A percentile compares a stretch with the other conserved stretches of the same genome.
These are phyloP conservation scores for Kwoniella shivajii DNA, from an alignment of 1,284 basidiomycete genomes.

Conservation along the genomic window DNA sequence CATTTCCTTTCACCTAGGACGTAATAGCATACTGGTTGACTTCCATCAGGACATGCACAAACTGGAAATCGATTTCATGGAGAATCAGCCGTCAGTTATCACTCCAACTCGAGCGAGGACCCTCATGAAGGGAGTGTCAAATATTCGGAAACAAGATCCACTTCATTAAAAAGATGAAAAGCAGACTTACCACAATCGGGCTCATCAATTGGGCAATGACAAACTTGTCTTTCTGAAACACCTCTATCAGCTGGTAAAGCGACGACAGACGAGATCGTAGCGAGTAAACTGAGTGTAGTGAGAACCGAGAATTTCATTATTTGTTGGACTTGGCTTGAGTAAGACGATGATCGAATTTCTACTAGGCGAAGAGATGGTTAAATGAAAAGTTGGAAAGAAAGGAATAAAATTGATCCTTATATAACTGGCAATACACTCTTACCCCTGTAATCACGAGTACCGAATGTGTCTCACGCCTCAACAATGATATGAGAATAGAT, in stretches of 20 bases:
- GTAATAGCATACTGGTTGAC: background rate
- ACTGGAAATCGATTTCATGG: no score
- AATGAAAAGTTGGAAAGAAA: no score
- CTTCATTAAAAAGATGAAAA: no score
- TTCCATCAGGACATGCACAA: background rate
- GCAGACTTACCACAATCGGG: background rate
- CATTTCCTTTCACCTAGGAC: background rate
- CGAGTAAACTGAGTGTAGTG: background rate
- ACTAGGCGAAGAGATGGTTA: no score
- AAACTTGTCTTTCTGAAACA: slow-evolving; percentile 1
- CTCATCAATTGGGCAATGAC: slow-evolving; percentile 3
- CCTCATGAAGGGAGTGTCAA: background rate
- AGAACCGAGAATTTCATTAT: background rate
- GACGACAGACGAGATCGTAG: background rate
- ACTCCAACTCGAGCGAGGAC: background rate
- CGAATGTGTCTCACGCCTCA: no score
- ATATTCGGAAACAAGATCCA: background rate
- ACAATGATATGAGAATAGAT: no score
- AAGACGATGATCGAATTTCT: no score
- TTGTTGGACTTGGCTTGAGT: no score
- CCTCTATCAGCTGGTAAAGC: background rate
- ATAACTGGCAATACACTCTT: no score
- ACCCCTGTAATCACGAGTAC: no score
- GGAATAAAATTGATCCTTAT: no score
- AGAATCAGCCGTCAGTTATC: no score